Evolutionary conservation across 768 basidiomycete species (phyloP), one percentile per base, ranked within the genome.

Genomic region (Gloeophyllum trabeum): DNA sequence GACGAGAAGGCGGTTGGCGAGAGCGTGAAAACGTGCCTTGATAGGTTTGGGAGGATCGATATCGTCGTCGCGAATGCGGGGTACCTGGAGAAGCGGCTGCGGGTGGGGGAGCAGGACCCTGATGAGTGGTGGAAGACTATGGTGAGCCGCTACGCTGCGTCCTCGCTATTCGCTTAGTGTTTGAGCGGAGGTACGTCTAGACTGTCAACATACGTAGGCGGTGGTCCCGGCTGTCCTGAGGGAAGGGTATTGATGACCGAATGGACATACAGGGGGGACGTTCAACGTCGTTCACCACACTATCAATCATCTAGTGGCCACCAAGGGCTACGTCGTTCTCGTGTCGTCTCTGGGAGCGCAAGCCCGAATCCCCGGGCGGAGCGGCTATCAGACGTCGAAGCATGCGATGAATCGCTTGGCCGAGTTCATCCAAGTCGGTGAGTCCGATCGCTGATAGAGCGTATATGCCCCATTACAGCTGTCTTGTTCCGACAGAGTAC

Each of bases 21-120:
- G 10, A 48, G 44, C 3, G 53, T 53, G 21, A 35, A 43, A 12
- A 40, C 26, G 10, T 53, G 44, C 13, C 19, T 51, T 4, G 40
- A 45, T 13, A 44, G 40, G 28, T 55, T 51, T 42, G 54, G 49
- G 6, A 37, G 35, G 18, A 43, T 55, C 18, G 54, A 55, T 30
- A 46, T 51, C 14, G 48, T 51, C 28, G 19, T 52, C 13, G 36
- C 44, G 2, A 52, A 44, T 30, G 51, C 51, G 5, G 50, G 49
- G n/a, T 20, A 39, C 18, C 10, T 32, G 28, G 28, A 32, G 28
- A 16, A 24, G 12, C 13, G 24, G 12, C 19, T 5, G 20, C 12
- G 26, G 48, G 23, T 35, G 38, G 38, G 19, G 14, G 40, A 43
- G 20, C 16, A 16, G 10, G 28, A 32, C 16, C 28, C 28, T 16